A percentile compares a stretch with the other conserved stretches of the same genome.
Conservation (phyloP, 495 filamentous ascomycete genomes). For the Talaromyces thailandensis region DNA sequence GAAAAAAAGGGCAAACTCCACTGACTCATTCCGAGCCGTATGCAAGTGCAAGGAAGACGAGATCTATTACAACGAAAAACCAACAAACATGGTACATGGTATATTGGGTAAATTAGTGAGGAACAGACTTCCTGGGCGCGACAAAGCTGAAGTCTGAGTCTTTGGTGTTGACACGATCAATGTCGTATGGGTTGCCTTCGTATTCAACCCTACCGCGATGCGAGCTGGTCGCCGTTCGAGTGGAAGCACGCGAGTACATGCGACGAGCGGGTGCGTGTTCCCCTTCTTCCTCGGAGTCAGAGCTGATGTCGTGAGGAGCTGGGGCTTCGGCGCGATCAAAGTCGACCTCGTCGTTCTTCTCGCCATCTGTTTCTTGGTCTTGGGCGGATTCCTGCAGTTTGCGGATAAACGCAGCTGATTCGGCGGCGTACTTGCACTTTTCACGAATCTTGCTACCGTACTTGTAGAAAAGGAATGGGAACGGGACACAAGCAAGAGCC, state of each 20-base stretch:
- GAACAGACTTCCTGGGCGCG: background rate
- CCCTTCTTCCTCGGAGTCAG: background rate
- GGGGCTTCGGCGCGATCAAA: slow-evolving; percentile 37
- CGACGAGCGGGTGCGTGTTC: slow-evolving; percentile 17
- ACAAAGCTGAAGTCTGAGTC: slow-evolving; percentile 19
- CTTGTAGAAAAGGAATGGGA: slow-evolving; percentile 73
- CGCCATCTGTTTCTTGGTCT: slow-evolving; percentile 9
- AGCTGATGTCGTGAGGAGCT: slow-evolving; percentile 10
- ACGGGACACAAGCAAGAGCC: slow-evolving; percentile 64
- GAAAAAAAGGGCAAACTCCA: background rate
- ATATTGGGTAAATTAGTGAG: background rate
- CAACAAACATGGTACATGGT: background rate
- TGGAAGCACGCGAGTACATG: slow-evolving; percentile 22
- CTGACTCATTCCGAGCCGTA: background rate
- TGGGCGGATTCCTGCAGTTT: slow-evolving; percentile 21
- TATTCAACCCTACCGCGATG: slow-evolving; percentile 21
- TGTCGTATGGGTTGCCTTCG: slow-evolving; percentile 35
- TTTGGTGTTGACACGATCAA: slow-evolving; percentile 37
- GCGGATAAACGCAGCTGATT: slow-evolving; percentile 39
- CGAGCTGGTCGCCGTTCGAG: slow-evolving; percentile 18
- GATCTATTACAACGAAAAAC: background rate
- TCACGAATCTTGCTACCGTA: slow-evolving; percentile 59
- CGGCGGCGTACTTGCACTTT: slow-evolving; percentile 65
- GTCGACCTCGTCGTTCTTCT: slow-evolving; percentile 8
- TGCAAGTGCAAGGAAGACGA: background rate